A percentile compares a stretch with the other conserved stretches of the same genome.
Conservation (phyloP, 2,329 filamentous ascomycete species). For the Aspergillus oerlinghausenensis region DNA sequence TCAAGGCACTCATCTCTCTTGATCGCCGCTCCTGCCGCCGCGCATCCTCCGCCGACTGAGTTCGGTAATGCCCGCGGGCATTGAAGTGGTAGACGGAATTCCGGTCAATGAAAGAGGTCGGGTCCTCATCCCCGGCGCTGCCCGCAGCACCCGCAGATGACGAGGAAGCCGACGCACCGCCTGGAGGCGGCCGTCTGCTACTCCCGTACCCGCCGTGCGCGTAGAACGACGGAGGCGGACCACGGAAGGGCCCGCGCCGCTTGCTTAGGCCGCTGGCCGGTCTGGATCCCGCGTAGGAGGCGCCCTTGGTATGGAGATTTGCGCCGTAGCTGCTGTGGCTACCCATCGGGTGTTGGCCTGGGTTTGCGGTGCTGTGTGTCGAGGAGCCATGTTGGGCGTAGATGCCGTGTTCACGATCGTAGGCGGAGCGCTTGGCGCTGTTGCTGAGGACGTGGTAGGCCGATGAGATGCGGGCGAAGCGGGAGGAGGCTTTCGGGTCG, state of each 20-base stretch:
- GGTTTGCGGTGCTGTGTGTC: conserved; percentile 28
- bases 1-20: conserved; percentile 32
- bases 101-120: conserved; percentile 33
- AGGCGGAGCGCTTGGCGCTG: conserved; percentile 67
- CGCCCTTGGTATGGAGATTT: conserved; percentile 25
- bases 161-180: conserved; percentile 5
- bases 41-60: conserved; percentile 62
- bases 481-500: conserved; percentile 66
- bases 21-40: conserved; percentile 43
- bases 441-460: conserved; percentile 75
- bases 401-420: conserved; percentile 61
- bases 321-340: conserved; percentile 51
- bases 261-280: conserved; percentile 76
- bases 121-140: conserved; percentile 24
- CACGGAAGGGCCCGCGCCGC: conserved; percentile 69
- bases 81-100: conserved; percentile 75
- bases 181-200: conserved; percentile 12
- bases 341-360: conserved; percentile 40
- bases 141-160: conserved; percentile 6
- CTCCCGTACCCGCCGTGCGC: conserved; percentile 71
- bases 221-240: conserved; percentile 88
- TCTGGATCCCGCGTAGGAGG: conserved; percentile 54
- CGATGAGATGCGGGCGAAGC: conserved; percentile 79
- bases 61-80: conserved; percentile 64
- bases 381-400: conserved; percentile 25